These are phyloP conservation scores for Plasmopara muralis DNA, from an alignment of 352 stramenopile genomes.

Conservation along the genomic window DNA sequence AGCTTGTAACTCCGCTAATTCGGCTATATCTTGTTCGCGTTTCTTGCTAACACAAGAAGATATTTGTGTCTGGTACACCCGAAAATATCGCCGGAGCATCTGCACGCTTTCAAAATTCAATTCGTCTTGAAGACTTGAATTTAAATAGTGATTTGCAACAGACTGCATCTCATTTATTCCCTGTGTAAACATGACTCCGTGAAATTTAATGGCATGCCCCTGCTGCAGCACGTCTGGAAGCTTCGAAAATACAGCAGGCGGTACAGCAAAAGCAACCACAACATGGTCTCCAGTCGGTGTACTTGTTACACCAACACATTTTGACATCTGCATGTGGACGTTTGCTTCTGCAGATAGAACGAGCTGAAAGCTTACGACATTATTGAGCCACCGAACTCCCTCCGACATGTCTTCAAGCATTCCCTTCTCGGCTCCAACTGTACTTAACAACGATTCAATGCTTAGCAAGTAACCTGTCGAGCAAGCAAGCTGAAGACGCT, in stretches of 20 bases:
- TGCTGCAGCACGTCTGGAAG: slow-evolving; percentile 59
- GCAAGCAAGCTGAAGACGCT: slow-evolving; percentile 56
- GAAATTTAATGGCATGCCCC: slow-evolving; percentile 65
- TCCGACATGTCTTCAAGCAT: slow-evolving; percentile 93
- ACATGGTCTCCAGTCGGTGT: slow-evolving; percentile 46
- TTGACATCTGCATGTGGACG: slow-evolving; percentile 55
- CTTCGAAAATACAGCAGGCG: slow-evolving; percentile 41
- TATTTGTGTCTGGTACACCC: slow-evolving; percentile 67
- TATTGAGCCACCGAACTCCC: slow-evolving; percentile 78
- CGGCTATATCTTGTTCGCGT: slow-evolving; percentile 20
- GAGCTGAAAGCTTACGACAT: slow-evolving; percentile 72
- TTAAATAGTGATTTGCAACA: slow-evolving; percentile 81
- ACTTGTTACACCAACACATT: slow-evolving; percentile 63
- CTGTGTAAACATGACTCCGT: slow-evolving; percentile 82
- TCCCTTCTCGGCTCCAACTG: slow-evolving; percentile 91
- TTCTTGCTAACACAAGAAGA: slow-evolving; percentile 24
- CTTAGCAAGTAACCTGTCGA: slow-evolving; percentile 83
- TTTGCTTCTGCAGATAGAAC: slow-evolving; percentile 46
- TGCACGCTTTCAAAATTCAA: slow-evolving; percentile 75
- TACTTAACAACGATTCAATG: slow-evolving; percentile 93
- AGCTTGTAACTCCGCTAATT: slow-evolving; percentile 45
- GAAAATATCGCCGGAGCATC: slow-evolving; percentile 66
- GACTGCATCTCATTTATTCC: slow-evolving; percentile 93
- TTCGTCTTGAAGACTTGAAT: slow-evolving; percentile 80
- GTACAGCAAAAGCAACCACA: slow-evolving; percentile 65